Base-by-base conservation (phyloP, 257 asterid genomes). In the Penstemon davidsonii region DNA sequence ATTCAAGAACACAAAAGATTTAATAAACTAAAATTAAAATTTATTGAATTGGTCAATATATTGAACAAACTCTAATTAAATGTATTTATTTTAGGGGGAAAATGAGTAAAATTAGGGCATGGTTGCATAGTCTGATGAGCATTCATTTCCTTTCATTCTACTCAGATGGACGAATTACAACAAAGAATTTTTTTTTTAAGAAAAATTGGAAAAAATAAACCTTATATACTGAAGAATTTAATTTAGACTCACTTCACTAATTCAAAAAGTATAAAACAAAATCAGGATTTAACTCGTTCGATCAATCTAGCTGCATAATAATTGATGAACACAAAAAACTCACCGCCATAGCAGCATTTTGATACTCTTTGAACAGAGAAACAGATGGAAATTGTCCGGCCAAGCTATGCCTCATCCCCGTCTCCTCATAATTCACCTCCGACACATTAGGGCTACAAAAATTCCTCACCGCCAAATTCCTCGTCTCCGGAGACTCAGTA, bases 261-360 rank as follows among this genome's bases (percentile, higher is more conserved):
- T 2, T 25, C 2, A 25, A 25, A 25, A 2, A 25, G 33, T 25
- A 25, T 1, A 25, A 25, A 25, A 1, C 33, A 25, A 15, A 15
- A 15, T 15, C 18, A 15, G 18, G 0, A 15, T 15, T 15, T 15
- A 15, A 15, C 18, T 15, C 18, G 18, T 15, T 15, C 18, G 18
- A 15, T 15, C 18, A 15, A 15, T 15, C 18, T 15, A 15, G 18
- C 18, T 15, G 18, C 18, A 15, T 15, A 15, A 15, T 15, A 15
- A 15, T 15, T 15, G 18, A 61, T 4, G 10, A 55, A 71, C 57
- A 54, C 11, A 8, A 58, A 78, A 2, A 60, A 66, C 79, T 69
- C 79, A 93, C 98, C 92, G 92, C 94, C 97, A 93, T 90, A 53
- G 98, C 98, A 56, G 98, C 96, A 76, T 87, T 79, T 69, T 93